A percentile compares a stretch with the other conserved stretches of the same genome.
These are phyloP conservation scores for Claviceps maximensis DNA, from an alignment of 2,329 filamentous ascomycete species.

Conservation along the genomic window DNA sequence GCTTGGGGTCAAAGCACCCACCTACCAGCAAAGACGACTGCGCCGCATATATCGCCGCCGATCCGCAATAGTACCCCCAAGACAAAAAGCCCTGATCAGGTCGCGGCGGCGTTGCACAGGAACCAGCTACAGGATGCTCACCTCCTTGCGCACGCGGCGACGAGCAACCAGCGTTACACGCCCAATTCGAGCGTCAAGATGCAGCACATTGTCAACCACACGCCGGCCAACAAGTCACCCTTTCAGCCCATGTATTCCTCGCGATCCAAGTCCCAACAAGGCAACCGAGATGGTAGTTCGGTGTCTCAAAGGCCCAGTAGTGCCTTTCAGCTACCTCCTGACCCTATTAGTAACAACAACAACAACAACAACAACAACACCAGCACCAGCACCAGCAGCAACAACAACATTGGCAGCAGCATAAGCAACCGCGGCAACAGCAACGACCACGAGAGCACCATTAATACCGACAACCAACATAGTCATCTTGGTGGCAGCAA, in stretches of 20 bases:
- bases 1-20: conserved; percentile 1
- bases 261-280: conserved; percentile 21
- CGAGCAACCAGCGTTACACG: conserved; percentile 14
- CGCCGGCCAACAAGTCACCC: conserved; percentile 13
- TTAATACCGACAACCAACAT: not conserved
- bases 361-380: not conserved
- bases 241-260: conserved; percentile 15
- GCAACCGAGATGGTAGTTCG: conserved; percentile 10
- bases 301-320: conserved; percentile 2
- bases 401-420: not conserved
- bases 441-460: not conserved
- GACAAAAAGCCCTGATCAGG: conserved; percentile 2
- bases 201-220: conserved; percentile 13
- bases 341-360: not conserved
- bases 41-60: not conserved
- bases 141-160: conserved; percentile 4
- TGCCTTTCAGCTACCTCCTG: conserved; percentile 4
- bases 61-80: not conserved
- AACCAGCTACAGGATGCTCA: conserved; percentile 5
- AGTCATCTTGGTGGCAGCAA: not conserved
- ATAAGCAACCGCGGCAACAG: not conserved
- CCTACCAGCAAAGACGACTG: not conserved
- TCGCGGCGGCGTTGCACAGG: not conserved
- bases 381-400: not conserved
- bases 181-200: conserved; percentile 12